Evolutionary conservation across 2,329 filamentous ascomycete genomes (phyloP), one percentile per base, ranked within the genome.

Genomic region (Verticillium nonalfalfae): DNA sequence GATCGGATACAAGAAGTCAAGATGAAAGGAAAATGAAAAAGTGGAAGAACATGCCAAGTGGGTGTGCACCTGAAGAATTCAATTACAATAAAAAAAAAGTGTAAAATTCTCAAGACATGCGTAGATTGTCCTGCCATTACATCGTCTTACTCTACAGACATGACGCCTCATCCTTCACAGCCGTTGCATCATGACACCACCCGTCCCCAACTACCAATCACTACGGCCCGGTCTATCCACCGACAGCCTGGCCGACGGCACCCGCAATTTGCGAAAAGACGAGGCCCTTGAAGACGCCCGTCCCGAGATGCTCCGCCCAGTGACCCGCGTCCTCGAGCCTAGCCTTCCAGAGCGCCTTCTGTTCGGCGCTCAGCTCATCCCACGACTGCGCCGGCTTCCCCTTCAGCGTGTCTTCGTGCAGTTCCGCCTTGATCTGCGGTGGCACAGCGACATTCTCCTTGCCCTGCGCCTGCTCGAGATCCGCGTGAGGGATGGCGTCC

Each of bases 301-400:
- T 91, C 2, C 90, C 90, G 79, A 94, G 90, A 40, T 85, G 81
- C 70, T 88, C 86, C n/a, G 85, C 84, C 91, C 91, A 96, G 65
- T 92, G 85, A 0, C 91, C 91, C 0, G 90, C 87, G 60, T 87
- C 81, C 60, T 79, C 79, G 39, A 96, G 79, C 70, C 82, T 84
- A 66, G 83, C 74, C 75, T 86, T 91, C 92, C 92, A 96, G 18
- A 79, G 76, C 59, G 79, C 76, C 71, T 85, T 84, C 73, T 93
- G 85, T 60, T 83, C 75, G 13, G 81, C 77, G 6, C 79, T 78
- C 55, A 96, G 75, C 62, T 93, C 85, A 61, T 92, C 86, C 90
- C 91, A 96, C 60, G 81, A 78, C 73, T 81, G 86, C 14, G 85
- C 87, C 1, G 78, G 72, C 1, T 77, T 80, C 63, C 84, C 79